Evolutionary conservation across 164 flowering plant species (phyloP), one percentile per base, ranked within the genome.

Genomic region (Umbilicus rupestris): DNA sequence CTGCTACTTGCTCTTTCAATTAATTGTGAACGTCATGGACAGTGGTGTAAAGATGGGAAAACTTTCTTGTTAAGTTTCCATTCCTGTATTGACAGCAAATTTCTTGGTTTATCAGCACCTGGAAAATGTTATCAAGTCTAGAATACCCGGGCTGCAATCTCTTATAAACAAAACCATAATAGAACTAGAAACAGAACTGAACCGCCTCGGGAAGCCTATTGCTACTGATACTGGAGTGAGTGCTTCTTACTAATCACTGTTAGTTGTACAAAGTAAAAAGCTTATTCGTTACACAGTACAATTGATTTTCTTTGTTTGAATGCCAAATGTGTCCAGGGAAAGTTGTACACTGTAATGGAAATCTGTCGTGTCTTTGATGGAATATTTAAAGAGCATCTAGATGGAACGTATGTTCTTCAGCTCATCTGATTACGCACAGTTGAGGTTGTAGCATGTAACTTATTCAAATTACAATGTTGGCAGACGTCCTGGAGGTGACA

Each of bases 401-500:
- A 89, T 81, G 96, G 96, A 76, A 67, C 74, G 96, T 89, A 83
- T 35, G 89, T 71, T 7, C 63, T 39, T 11, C 55, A 10, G 19
- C 30, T 22, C 31, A 5, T 63, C 28, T 66, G 31, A 33, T 52
- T 12, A 29, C 26, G 16, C 33, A 47, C 50, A 15, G 8, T 14
- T 22, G 35, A 35, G 15, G 7, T 28, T 7, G 19, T 12, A 17
- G 39, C 22, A 11, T 0, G 24, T 37, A 29, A 20, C 28, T 29
- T 22, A 31, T 22, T 55, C 19, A 17, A 24, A 24, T 22, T 33
- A 19, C 30, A 28, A 49, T 74, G 11, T 46, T 22, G 71, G 52
- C 82, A 90, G 96, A 69, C 93, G 96, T 59, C 73, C 96, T 50
- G 96, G 96, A 49, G 96, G 96, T 74, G 96, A 90, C 60, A 87